Conservation (phyloP, 805 yeast genomes). For the Citeromyces matritensis region DNA sequence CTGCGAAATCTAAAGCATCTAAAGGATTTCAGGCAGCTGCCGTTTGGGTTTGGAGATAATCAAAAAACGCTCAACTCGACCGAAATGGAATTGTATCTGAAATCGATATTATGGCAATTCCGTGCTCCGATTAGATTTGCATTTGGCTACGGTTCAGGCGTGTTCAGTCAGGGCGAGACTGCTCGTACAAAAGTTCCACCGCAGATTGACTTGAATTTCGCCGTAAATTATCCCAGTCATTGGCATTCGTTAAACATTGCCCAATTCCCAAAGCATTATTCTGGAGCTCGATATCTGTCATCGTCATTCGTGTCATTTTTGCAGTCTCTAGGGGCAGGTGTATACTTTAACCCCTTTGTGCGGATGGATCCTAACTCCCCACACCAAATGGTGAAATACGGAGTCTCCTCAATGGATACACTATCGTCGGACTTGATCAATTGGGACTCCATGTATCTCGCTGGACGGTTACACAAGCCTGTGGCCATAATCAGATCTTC, state of each 20-base stretch:
- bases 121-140: slow-evolving; percentile 64
- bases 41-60: slow-evolving; percentile 42
- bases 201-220: slow-evolving; percentile 78
- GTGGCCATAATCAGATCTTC: slow-evolving; percentile 62
- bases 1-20: slow-evolving; percentile 14
- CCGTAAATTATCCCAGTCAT: slow-evolving; percentile 55
- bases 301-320: slow-evolving; percentile 37
- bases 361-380: slow-evolving; percentile 18
- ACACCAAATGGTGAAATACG: slow-evolving; percentile 53
- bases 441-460: slow-evolving; percentile 78
- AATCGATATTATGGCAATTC: slow-evolving; percentile 37
- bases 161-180: slow-evolving; percentile 55
- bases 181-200: slow-evolving; percentile 23
- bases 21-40: slow-evolving; percentile 25
- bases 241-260: slow-evolving; percentile 68
- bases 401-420: slow-evolving; percentile 55
- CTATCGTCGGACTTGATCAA: slow-evolving; percentile 57
- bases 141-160: slow-evolving; percentile 94
- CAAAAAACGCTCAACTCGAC: slow-evolving; percentile 31
- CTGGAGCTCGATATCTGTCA: slow-evolving; percentile 48
- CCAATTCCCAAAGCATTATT: slow-evolving; percentile 65
- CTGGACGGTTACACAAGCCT: slow-evolving; percentile 92
- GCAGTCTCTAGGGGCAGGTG: slow-evolving; percentile 73
- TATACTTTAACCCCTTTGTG: slow-evolving; percentile 87
- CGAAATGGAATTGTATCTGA: slow-evolving; percentile 26